Conservation (phyloP, 306 rosid genomes). For the Rosa chinensis region DNA sequence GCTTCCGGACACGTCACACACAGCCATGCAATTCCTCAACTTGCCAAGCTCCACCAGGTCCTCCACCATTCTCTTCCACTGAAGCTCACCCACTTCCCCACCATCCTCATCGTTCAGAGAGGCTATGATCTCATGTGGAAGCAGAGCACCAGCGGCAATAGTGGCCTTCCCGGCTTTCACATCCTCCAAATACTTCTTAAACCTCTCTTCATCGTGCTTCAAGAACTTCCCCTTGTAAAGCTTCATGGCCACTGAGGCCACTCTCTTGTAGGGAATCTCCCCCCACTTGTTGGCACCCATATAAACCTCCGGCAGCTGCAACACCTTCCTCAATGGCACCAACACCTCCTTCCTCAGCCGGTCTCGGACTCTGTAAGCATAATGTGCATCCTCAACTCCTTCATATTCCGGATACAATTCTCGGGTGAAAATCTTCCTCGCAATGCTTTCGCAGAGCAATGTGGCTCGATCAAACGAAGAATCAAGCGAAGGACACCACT, state of each 20-base stretch:
- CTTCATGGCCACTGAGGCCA: constrained; percentile 45
- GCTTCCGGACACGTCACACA: constrained; percentile 44
- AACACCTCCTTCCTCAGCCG: constrained; percentile 50
- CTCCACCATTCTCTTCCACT: constrained; percentile 22
- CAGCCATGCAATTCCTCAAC: constrained; percentile 35
- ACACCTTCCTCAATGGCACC: constrained; percentile 47
- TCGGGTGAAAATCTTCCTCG: constrained; percentile 45
- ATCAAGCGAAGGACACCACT: constrained; percentile 68
- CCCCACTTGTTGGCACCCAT: constrained; percentile 42
- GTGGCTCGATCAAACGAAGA: constrained; percentile 52
- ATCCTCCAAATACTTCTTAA: constrained; percentile 23
- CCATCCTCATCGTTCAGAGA: constrained; percentile 14
- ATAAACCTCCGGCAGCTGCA: constrained; percentile 58
- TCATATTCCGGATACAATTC: constrained; percentile 37
- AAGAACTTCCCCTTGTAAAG: constrained; percentile 18
- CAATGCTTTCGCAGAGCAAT: constrained; percentile 51
- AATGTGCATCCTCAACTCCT: constrained; percentile 57
- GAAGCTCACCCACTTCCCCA: constrained; percentile 35
- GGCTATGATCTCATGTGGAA: constrained; percentile 39
- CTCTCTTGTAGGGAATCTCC: constrained; percentile 25
- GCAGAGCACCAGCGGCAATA: constrained; percentile 47
- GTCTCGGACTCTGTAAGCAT: constrained; percentile 52
- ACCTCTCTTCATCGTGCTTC: constrained; percentile 38
- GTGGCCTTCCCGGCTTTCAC: constrained; percentile 31
- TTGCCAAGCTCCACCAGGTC: constrained; percentile 28